Conservation (phyloP, 805 yeast species). For the Saccharomycopsis amapae region DNA sequence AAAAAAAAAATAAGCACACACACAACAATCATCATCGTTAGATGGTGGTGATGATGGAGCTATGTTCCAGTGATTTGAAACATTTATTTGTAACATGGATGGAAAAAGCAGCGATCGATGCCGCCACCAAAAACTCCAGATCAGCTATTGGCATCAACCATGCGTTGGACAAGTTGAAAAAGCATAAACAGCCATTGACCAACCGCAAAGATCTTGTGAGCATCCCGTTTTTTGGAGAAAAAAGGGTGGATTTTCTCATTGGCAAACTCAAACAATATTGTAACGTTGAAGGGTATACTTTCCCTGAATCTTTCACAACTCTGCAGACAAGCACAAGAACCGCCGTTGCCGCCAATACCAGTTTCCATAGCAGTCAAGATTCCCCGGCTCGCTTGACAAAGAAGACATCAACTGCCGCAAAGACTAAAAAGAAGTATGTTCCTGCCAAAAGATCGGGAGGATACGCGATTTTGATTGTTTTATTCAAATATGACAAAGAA, state of each 20-base stretch:
- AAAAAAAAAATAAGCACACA: not conserved
- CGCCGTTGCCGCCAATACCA: not conserved
- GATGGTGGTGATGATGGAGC: conserved; percentile 29
- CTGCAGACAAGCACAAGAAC: conserved; percentile 16
- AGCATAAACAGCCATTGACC: conserved; percentile 37
- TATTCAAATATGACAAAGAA: conserved; percentile 41
- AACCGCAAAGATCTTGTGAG: conserved; percentile 52
- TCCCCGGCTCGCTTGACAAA: conserved; percentile 15
- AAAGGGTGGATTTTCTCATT: conserved; percentile 47
- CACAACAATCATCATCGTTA: not conserved
- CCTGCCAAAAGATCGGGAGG: conserved; percentile 79
- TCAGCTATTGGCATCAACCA: conserved; percentile 44
- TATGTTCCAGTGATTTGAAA: conserved; percentile 41
- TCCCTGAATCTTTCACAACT: conserved; percentile 35
- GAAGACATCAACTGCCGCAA: conserved; percentile 25
- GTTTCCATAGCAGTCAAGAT: not conserved
- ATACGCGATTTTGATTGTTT: conserved; percentile 66
- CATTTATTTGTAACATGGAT: conserved; percentile 52
- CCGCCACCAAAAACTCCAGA: conserved; percentile 44
- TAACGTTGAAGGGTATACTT: conserved; percentile 37
- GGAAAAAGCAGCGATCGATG: conserved; percentile 41
- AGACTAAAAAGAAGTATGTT: conserved; percentile 38
- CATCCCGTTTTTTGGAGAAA: conserved; percentile 67
- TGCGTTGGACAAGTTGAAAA: conserved; percentile 48
- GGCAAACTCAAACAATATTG: conserved; percentile 48